These are phyloP conservation scores for Moniliella sp. DNA, from an alignment of 1,284 basidiomycete species.

Conservation along the genomic window DNA sequence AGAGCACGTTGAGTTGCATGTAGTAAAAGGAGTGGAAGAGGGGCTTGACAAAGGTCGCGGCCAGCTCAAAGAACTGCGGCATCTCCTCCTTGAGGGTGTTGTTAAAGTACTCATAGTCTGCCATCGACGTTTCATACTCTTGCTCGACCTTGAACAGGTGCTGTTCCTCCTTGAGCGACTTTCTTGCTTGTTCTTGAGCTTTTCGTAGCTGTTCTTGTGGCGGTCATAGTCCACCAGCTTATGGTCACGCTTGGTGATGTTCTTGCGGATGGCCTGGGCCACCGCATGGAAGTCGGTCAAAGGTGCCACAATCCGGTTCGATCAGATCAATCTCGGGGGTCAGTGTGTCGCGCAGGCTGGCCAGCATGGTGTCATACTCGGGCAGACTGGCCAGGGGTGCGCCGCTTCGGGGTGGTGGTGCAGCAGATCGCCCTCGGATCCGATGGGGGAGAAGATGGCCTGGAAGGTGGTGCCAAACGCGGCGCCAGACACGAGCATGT, in stretches of 20 bases:
- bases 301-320: conserved; percentile 62
- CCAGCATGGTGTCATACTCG: conserved; percentile 52
- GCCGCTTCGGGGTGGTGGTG: conserved; percentile 55
- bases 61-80: conserved; percentile 66
- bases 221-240: conserved; percentile 90
- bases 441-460: conserved; percentile 38
- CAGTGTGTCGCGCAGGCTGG: conserved; percentile 57
- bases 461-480: conserved; percentile 57
- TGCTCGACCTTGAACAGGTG: conserved; percentile 57
- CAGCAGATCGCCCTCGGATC: conserved; percentile 55
- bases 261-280: conserved; percentile 75
- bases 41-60: conserved; percentile 76
- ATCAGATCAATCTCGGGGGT: conserved; percentile 85
- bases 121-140: conserved; percentile 81
- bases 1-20: conserved; percentile 93
- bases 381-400: conserved; percentile 60
- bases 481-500: conserved; percentile 55
- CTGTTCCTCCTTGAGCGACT: conserved; percentile 33
- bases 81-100: conserved; percentile 71
- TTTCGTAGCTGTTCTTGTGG: conserved; percentile 80
- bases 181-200: conserved; percentile 77
- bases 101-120: conserved; percentile 93
- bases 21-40: conserved; percentile 96
- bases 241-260: conserved; percentile 83
- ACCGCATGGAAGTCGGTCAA: conserved; percentile 68